Conservation (phyloP, 345 rosid genomes). For the Eucalyptus dawsonii region DNA sequence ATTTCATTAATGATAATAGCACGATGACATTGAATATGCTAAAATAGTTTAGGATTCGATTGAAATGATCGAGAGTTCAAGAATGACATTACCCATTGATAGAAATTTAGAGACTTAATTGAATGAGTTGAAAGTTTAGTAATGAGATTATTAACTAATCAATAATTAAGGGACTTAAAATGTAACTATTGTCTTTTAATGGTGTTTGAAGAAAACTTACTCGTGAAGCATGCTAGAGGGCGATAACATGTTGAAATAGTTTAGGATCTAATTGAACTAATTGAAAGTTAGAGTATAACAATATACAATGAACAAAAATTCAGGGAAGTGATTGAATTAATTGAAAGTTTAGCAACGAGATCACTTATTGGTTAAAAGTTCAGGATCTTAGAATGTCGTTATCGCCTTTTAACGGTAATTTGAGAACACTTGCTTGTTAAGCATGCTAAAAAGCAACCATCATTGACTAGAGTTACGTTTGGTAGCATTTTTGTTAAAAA, state of each 20-base stretch:
- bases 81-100: not conserved
- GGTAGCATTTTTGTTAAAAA: accelerated
- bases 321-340: not conserved
- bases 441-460: not conserved
- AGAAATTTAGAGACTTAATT: not conserved
- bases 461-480: not conserved
- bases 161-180: not conserved
- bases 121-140: not conserved
- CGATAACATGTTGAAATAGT: not conserved
- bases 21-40: not conserved
- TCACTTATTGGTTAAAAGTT: not conserved
- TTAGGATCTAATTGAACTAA: not conserved
- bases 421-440: not conserved
- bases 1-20: not conserved
- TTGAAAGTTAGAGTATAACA: not conserved
- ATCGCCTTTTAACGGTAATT: not conserved
- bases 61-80: not conserved
- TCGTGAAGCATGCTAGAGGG: not conserved
- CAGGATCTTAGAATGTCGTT: not conserved
- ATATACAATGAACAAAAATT: not conserved
- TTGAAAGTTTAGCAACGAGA: not conserved
- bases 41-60: not conserved
- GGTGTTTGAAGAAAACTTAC: not conserved
- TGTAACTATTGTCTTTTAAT: not conserved
- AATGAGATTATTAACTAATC: not conserved